Percentiles rank a stretch among this genome's conserved stretches.
Conservation (phyloP, 306 rosid species). For the Sicyos edulis region DNA sequence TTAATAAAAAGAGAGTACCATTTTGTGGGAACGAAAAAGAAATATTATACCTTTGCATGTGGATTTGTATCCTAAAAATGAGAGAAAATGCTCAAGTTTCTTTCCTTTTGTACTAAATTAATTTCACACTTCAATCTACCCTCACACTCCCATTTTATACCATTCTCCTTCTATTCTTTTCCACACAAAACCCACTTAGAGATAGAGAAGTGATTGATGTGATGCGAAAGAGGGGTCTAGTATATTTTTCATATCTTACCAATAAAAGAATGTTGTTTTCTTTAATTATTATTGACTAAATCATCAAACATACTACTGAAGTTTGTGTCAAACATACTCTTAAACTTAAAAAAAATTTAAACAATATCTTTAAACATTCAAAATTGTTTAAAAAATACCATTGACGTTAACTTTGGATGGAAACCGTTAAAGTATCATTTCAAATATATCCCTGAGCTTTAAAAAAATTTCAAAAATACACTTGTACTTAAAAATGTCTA, state of each 20-base stretch:
- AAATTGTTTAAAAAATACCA: too few relatives aligned
- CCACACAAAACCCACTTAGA: background rate
- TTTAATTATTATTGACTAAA: too few relatives aligned
- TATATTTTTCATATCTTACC: background rate
- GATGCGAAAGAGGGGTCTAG: background rate
- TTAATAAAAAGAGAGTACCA: too few relatives aligned
- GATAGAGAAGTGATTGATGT: slow-evolving; percentile 5
- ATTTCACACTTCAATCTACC: background rate
- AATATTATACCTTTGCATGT: slow-evolving; percentile 21
- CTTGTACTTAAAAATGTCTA: too few relatives aligned
- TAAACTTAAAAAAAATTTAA: too few relatives aligned
- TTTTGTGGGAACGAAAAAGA: background rate
- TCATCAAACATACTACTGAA: too few relatives aligned
- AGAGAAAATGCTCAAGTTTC: background rate
- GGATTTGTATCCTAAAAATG: background rate
- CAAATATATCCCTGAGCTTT: too few relatives aligned
- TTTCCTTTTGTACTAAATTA: slow-evolving; percentile 22
- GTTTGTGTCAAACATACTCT: too few relatives aligned
- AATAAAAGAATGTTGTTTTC: background rate
- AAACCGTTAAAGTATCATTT: too few relatives aligned
- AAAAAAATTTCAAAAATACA: too few relatives aligned
- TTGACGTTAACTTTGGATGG: too few relatives aligned
- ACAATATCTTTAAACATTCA: too few relatives aligned
- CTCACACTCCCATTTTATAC: slow-evolving; percentile 28
- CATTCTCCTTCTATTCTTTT: slow-evolving; percentile 5